Conservation (phyloP, 768 basidiomycete genomes). For the Boletus rubroflammeus region DNA sequence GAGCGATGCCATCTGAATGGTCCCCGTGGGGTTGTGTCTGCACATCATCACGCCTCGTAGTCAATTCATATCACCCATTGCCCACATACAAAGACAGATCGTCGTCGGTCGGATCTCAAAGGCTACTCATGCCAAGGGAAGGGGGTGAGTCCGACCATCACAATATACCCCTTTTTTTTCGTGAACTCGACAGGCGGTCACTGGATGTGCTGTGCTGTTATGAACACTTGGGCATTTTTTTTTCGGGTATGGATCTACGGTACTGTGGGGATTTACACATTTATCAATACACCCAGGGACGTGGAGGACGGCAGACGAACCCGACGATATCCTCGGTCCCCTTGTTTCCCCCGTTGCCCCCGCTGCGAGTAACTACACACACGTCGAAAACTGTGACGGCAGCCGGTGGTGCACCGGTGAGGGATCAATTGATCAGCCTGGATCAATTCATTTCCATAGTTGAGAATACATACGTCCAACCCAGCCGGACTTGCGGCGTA, state of each 20-base stretch:
- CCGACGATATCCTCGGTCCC: neutral
- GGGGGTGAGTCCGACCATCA: neutral
- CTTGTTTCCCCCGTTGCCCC: neutral
- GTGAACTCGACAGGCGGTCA: neutral
- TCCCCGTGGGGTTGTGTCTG: neutral
- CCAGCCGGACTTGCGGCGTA: neutral
- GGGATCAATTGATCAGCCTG: neutral
- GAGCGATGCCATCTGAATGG: neutral
- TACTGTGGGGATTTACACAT: neutral
- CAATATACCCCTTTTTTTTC: neutral
- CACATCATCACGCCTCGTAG: neutral
- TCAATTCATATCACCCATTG: neutral
- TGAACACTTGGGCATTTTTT: neutral
- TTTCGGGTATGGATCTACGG: neutral
- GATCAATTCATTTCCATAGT: neutral
- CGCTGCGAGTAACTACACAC: neutral
- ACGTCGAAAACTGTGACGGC: neutral
- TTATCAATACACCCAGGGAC: neutral
- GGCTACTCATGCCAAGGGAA: neutral
- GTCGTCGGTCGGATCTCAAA: neutral
- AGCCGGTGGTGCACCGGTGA: neutral
- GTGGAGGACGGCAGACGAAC: neutral
- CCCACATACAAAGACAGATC: neutral
- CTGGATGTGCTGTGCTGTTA: neutral
- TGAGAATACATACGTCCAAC: neutral